Evolutionary conservation across 495 filamentous ascomycete species (phyloP).

Genomic region (Penicillium dipodomyicola): DNA sequence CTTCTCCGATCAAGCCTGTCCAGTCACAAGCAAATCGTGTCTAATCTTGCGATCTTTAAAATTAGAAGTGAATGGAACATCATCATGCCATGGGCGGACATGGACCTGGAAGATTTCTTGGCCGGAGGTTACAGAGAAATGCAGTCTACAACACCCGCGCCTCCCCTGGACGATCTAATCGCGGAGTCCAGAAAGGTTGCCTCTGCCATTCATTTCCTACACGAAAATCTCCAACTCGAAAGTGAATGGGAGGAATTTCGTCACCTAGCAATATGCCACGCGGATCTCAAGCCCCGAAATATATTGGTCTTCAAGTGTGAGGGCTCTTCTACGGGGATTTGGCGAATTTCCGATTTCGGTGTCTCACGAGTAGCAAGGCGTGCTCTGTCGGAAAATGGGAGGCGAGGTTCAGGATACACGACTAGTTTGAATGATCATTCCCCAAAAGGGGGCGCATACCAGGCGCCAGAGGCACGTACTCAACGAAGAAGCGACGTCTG

Average conservation of each 20-base stretch:
- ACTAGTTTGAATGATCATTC: background rate
- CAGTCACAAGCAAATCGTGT: slow-evolving; percentile 2
- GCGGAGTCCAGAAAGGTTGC: slow-evolving; percentile 1
- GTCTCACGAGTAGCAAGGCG: background rate
- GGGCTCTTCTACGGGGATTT: background rate
- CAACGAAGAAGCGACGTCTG: slow-evolving; percentile 1
- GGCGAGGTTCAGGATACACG: background rate
- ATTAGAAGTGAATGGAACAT: slow-evolving; percentile 2
- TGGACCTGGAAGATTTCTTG: slow-evolving; percentile 8
- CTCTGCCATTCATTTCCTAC: slow-evolving; percentile 2
- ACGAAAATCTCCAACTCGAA: background rate
- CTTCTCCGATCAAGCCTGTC: slow-evolving; percentile 2
- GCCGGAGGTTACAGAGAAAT: background rate
- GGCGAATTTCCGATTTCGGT: slow-evolving; percentile 7
- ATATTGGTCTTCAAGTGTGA: background rate
- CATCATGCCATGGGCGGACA: slow-evolving; percentile 9
- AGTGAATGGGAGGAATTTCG: background rate
- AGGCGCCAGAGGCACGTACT: background rate
- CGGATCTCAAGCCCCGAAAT: slow-evolving; percentile 3
- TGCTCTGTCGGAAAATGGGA: background rate
- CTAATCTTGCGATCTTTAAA: background rate
- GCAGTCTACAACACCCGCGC: background rate
- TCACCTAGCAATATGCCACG: background rate
- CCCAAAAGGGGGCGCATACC: background rate
- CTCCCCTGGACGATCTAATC: background rate